Base-by-base conservation (phyloP, 768 basidiomycete genomes). In the Hirschioporus abietinus region DNA sequence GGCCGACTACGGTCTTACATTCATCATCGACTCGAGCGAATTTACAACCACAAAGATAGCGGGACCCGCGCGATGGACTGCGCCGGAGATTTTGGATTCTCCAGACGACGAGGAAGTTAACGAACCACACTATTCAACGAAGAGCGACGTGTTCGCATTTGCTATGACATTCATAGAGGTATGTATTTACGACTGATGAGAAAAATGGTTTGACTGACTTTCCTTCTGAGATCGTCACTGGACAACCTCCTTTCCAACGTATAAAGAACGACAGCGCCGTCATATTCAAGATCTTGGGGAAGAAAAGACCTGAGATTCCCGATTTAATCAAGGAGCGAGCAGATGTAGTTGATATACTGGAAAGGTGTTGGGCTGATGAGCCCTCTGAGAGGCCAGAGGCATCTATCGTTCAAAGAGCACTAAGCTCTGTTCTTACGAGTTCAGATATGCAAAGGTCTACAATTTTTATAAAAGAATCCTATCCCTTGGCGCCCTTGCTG, bases 101-200 rank as follows among this genome's bases (percentile, higher is more conserved):
- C 63, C 71, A 7, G 66, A 72, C 6, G 66, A 68, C 5, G 65
- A 64, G 7, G 65, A 52, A n/a, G 64, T 68, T 20, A 58, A 65
- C 0, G n/a, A 59, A 12, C 30, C 65, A 1, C 34, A 66, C n/a
- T 71, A 65, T 59, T 68, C 71, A 18, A 66, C 25, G 12, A 42
- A 66, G 4, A 73, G 68, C 30, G 75, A 76, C 60, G 60, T 77
- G 1, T 77, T 72, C 64, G 71, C 76, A 0, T 73, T 72, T 36
- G 76, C 67, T 1, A 76, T 75, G 72, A 74, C 73, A 5, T 64
- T 72, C 12, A 64, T 76, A n/a, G 76, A 77, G 67, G 76, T 76
- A 59, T 34, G 66, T 57, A 27, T 60, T 17, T 24, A 23, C 18
- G n/a, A 20, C 23, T 58, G 25, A 7, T 18, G 3, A 7, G 15